Conservation (phyloP, 1,284 basidiomycete genomes). For the Tilletiaria anomala region DNA sequence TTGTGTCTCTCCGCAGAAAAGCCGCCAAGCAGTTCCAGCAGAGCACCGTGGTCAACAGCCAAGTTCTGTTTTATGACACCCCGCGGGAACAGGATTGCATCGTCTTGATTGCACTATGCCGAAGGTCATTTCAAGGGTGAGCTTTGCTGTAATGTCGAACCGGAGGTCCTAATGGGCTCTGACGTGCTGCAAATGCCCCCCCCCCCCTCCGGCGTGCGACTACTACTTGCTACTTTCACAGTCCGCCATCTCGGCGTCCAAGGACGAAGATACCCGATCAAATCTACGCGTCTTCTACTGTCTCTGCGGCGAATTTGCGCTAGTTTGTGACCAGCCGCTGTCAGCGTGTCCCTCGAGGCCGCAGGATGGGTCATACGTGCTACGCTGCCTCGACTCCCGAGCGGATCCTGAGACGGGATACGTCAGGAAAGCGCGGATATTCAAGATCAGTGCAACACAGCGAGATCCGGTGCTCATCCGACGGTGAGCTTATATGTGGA, state of each 20-base stretch:
- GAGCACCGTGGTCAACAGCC: no score
- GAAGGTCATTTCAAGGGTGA: no score
- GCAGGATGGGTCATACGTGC: slow-evolving; percentile 17
- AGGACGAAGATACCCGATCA: neutral
- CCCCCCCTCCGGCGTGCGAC: no score
- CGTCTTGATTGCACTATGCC: no score
- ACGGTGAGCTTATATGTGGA: slow-evolving; percentile 1
- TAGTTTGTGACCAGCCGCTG: slow-evolving; percentile 21
- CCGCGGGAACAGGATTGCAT: no score
- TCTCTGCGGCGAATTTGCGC: slow-evolving; percentile 33
- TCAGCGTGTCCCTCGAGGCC: slow-evolving; percentile 15
- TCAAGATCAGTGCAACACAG: slow-evolving; percentile 30
- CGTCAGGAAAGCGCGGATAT: slow-evolving; percentile 12
- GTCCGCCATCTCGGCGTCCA: slow-evolving; percentile 2
- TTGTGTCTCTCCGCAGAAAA: no score
- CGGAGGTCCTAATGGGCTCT: no score
- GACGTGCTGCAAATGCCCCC: no score
- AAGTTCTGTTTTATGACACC: no score
- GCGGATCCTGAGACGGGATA: slow-evolving; percentile 9
- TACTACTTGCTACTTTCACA: slow-evolving; percentile 1
- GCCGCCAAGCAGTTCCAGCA: no score
- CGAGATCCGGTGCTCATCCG: slow-evolving; percentile 12
- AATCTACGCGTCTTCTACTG: slow-evolving; percentile 23
- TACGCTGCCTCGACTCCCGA: slow-evolving; percentile 20
- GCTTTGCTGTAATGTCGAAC: no score